Conservation (phyloP, 768 basidiomycete genomes). For the Podaxis rugospora region DNA sequence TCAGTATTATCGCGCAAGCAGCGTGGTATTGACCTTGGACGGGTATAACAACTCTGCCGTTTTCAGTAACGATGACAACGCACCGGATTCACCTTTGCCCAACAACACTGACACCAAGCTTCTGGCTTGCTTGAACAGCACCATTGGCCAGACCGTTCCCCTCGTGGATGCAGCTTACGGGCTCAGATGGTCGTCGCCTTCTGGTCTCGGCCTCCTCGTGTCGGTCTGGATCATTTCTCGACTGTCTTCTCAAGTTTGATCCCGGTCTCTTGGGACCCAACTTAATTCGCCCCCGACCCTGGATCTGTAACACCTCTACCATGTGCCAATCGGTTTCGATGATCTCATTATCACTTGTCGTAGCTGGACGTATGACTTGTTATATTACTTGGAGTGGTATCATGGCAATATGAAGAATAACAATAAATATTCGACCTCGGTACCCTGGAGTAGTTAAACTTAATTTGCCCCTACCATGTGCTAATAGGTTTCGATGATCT, state of each 20-base stretch:
- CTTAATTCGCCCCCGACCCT: too few species aligned
- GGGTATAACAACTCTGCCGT: slow-evolving; percentile 64
- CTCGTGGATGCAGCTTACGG: slow-evolving; percentile 38
- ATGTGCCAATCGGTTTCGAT: not conserved
- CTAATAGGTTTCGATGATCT: too few species aligned
- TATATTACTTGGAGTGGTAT: not conserved
- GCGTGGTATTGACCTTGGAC: slow-evolving; percentile 55
- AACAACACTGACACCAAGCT: slow-evolving; percentile 43
- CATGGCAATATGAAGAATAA: not conserved
- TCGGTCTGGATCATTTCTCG: slow-evolving; percentile 19
- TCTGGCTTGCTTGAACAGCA: slow-evolving; percentile 55
- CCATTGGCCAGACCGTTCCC: slow-evolving; percentile 55
- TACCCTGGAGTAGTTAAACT: not conserved
- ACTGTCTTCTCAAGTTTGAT: slow-evolving; percentile 16
- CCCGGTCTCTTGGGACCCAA: too few species aligned
- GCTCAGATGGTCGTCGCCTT: slow-evolving; percentile 14
- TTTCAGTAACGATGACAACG: slow-evolving; percentile 31
- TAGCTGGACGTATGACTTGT: not conserved
- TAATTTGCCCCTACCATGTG: not conserved
- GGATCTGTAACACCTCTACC: too few species aligned
- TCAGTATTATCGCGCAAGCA: slow-evolving; percentile 70
- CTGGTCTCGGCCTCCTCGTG: slow-evolving; percentile 17
- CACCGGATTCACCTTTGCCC: slow-evolving; percentile 48
- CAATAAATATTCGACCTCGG: not conserved
- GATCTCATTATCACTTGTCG: too few species aligned